Conservation (phyloP, 495 filamentous ascomycete genomes). For the Pyrenula aspistea region DNA sequence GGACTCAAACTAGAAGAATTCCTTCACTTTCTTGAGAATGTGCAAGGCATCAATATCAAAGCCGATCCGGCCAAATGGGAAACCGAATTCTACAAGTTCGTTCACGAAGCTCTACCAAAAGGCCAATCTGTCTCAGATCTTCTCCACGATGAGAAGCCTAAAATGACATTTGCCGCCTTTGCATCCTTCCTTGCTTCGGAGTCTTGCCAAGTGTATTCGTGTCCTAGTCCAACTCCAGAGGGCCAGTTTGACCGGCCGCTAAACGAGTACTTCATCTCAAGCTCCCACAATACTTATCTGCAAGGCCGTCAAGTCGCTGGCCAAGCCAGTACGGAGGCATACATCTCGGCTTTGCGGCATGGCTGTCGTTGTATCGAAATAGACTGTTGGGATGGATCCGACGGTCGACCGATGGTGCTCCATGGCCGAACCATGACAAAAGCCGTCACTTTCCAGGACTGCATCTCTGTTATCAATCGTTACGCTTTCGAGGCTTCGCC, state of each 20-base stretch:
- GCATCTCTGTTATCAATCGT: constrained; percentile 82
- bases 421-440: constrained; percentile 86
- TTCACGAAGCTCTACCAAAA: constrained; percentile 48
- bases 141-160: constrained; percentile 26
- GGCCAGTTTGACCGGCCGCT: constrained; percentile 66
- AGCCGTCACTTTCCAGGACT: constrained; percentile 74
- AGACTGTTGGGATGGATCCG: constrained; percentile 91
- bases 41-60: constrained; percentile 66
- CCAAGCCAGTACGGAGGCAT: constrained; percentile 83
- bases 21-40: constrained; percentile 55
- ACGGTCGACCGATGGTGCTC: constrained; percentile 75
- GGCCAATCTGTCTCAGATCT: constrained; percentile 24
- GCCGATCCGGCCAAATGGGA: constrained; percentile 54
- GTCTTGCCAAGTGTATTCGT: constrained; percentile 48
- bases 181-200: constrained; percentile 64
- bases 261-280: constrained; percentile 97
- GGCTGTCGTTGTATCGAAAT: constrained; percentile 94
- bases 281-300: constrained; percentile 96
- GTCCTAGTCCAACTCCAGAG: constrained; percentile 32
- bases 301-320: constrained; percentile 81
- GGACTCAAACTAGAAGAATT: constrained; percentile 66
- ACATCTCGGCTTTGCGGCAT: constrained; percentile 76
- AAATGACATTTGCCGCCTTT: constrained; percentile 66
- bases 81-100: constrained; percentile 59
- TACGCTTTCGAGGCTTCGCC: constrained; percentile 75